Percentiles rank a stretch among this genome's conserved stretches.
Evolutionary conservation across 2,329 filamentous ascomycete genomes (phyloP).

Genomic region (Fusarium sp.): DNA sequence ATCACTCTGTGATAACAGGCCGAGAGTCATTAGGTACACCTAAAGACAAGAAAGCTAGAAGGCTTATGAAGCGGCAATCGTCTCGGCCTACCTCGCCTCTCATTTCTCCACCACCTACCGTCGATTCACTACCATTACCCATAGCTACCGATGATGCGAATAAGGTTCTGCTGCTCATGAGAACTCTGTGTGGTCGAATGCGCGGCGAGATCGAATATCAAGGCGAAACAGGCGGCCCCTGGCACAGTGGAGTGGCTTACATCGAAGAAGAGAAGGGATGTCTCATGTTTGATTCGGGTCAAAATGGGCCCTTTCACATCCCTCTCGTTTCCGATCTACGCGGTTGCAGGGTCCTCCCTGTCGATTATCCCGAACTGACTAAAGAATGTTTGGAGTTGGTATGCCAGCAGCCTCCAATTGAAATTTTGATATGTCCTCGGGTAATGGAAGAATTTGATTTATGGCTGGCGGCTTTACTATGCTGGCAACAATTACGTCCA

Average conservation of each 20-base stretch:
- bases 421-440: conserved; percentile 74
- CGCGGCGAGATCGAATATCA: conserved; percentile 81
- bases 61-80: conserved; percentile 66
- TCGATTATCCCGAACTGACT: conserved; percentile 59
- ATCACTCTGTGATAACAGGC: conserved; percentile 54
- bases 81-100: conserved; percentile 70
- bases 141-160: conserved; percentile 75
- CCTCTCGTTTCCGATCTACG: conserved; percentile 79
- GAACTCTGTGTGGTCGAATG: conserved; percentile 81
- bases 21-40: conserved; percentile 52
- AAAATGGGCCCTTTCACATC: conserved; percentile 71
- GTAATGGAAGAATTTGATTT: conserved; percentile 76
- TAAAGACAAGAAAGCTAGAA: conserved; percentile 60
- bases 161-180: conserved; percentile 81
- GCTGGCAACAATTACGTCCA: conserved; percentile 81
- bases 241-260: conserved; percentile 78
- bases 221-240: conserved; percentile 68
- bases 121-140: conserved; percentile 70
- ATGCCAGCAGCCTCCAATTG: conserved; percentile 64
- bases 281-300: conserved; percentile 79
- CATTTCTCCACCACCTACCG: conserved; percentile 64
- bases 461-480: conserved; percentile 83
- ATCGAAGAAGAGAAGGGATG: conserved; percentile 82
- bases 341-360: conserved; percentile 75
- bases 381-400: conserved; percentile 66